phyloP scores from a whole-genome alignment of 1,284 basidiomycete species.

The Puccinia coronata region DNA sequence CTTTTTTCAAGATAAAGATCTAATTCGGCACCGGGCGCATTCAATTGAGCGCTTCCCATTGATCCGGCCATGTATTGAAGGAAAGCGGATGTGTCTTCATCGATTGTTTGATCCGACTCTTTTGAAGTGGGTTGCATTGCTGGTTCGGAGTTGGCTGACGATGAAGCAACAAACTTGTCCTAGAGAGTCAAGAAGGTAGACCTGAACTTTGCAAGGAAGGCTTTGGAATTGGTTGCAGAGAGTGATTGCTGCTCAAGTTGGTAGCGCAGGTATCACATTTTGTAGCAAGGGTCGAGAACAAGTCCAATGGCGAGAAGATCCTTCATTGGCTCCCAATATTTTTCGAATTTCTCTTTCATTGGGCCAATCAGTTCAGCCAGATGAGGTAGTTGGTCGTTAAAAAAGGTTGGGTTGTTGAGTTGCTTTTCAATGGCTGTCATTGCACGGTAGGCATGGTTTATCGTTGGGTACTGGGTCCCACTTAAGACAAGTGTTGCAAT shows the following conservation, averaged over 20 bases:
- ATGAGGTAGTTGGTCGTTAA: not conserved
- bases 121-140: not conserved
- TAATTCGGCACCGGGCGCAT: not conserved
- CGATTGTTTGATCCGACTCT: not conserved
- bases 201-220: not conserved
- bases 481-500: too few relatives aligned
- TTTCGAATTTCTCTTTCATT: too few relatives aligned
- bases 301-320: too few relatives aligned
- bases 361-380: not conserved
- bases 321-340: too few relatives aligned
- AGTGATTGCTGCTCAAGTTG: not conserved
- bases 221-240: not conserved
- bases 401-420: not conserved
- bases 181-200: not conserved
- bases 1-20: too few relatives aligned
- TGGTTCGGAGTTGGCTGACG: not conserved
- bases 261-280: conserved; percentile 2
- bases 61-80: conserved; percentile 6
- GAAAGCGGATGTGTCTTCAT: not conserved
- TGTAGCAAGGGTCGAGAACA: not conserved
- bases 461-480: too few relatives aligned
- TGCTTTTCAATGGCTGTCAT: not conserved
- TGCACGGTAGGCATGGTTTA: too few relatives aligned
- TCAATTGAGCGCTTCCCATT: not conserved
- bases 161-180: not conserved